phyloP scores from a whole-genome alignment of 148 eudicot species.

The Vaccinium myrtillus region DNA sequence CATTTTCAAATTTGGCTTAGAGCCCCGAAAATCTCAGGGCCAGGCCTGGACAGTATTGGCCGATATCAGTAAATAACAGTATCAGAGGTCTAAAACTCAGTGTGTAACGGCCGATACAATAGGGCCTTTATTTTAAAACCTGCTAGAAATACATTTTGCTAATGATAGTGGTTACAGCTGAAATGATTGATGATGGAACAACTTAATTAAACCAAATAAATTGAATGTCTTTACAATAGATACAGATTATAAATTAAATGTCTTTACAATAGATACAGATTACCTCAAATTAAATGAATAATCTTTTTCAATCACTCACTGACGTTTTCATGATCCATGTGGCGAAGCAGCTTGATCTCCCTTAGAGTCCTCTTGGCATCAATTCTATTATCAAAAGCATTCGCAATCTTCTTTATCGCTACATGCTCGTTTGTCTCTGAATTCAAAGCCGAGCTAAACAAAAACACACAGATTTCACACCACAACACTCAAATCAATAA shows the following conservation, averaged over 20 bases:
- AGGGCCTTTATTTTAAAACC: too few species aligned
- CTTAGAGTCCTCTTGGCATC: conserved; percentile 95
- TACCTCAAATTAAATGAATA: neutral
- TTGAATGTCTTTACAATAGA: too few species aligned
- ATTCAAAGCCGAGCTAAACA: conserved; percentile 74
- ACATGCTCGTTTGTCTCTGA: conserved; percentile 88
- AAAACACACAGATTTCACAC: conserved; percentile 13
- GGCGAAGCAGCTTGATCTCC: conserved; percentile 91
- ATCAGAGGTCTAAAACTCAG: too few species aligned
- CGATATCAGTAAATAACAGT: too few species aligned
- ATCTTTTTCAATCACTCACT: conserved; percentile 28
- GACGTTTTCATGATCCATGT: conserved; percentile 97
- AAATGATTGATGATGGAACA: neutral
- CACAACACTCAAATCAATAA: neutral
- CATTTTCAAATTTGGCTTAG: too few species aligned
- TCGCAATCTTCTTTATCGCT: conserved; percentile 91
- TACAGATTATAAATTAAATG: too few species aligned
- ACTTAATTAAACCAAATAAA: neutral
- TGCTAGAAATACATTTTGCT: neutral
- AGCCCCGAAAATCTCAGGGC: too few species aligned
- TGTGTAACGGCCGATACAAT: too few species aligned
- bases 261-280: too few species aligned
- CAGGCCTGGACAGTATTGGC: too few species aligned
- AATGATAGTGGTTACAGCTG: neutral
- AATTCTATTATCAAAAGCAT: conserved; percentile 88